Conservation (phyloP, 441 rosid species). For the Populus tomentosa region DNA sequence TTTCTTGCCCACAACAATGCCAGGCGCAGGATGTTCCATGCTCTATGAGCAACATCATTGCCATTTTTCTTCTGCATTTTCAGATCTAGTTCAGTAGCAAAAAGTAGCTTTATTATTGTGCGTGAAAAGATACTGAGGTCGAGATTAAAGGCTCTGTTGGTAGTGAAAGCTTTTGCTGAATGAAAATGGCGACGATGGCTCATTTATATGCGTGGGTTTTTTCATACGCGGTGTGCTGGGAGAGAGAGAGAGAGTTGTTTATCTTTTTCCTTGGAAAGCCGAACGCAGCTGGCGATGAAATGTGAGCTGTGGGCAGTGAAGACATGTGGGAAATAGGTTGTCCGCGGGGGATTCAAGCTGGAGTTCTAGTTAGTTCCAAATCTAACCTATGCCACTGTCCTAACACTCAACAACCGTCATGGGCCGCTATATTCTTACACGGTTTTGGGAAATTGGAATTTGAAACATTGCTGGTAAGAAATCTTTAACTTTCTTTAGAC, state of each 20-base stretch:
- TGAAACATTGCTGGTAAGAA: no score
- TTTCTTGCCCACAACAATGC: slow-evolving; percentile 69
- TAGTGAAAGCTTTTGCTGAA: neutral
- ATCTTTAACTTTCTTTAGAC: neutral
- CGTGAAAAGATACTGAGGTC: neutral
- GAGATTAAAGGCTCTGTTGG: neutral
- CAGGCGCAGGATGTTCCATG: slow-evolving; percentile 56
- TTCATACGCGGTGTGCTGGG: slow-evolving; percentile 26
- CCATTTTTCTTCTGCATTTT: slow-evolving; percentile 35
- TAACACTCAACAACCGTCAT: neutral
- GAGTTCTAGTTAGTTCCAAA: neutral
- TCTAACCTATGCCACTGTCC: neutral
- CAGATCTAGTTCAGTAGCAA: neutral
- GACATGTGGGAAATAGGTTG: slow-evolving; percentile 19
- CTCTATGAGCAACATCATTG: slow-evolving; percentile 26
- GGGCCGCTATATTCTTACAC: neutral
- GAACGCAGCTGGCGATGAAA: neutral
- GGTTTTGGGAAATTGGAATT: neutral
- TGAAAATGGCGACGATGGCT: neutral
- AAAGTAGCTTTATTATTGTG: neutral
- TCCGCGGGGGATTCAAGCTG: slow-evolving; percentile 19
- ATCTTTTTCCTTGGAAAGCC: neutral
- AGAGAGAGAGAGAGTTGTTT: neutral
- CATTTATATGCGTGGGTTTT: neutral
- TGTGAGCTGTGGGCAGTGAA: slow-evolving; percentile 15